Percentiles rank a stretch among this genome's conserved stretches.
phyloP scores from a whole-genome alignment of 192 early-diverging fungal genomes.

The Lobosporangium transversale region DNA sequence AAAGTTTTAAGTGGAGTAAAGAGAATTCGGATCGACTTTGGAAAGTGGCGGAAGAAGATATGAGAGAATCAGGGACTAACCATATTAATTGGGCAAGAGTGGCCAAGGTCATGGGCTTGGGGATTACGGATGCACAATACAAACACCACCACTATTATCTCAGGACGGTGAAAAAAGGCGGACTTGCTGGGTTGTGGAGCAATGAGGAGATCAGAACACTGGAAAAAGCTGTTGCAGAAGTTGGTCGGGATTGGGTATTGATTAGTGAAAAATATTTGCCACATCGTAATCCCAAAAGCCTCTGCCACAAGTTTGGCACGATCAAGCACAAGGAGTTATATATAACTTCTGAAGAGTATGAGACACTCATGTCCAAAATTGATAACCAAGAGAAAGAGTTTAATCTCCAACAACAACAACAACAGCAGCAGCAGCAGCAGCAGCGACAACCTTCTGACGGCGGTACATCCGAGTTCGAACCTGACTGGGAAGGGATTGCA shows the following conservation, averaged over 20 bases:
- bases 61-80: too few species aligned
- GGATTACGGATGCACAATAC: conserved; percentile 9
- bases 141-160: conserved; percentile 49
- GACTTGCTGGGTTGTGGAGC: conserved; percentile 11
- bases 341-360: conserved; percentile 31
- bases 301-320: conserved; percentile 41
- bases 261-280: conserved; percentile 17
- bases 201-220: conserved; percentile 19
- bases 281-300: conserved; percentile 32
- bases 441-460: neutral
- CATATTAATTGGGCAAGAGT: conserved; percentile 21
- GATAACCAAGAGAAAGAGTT: conserved; percentile 26
- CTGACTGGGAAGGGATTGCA: conserved; percentile 31
- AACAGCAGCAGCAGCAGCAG: neutral
- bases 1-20: conserved; percentile 12
- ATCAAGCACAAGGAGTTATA: conserved; percentile 13
- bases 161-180: neutral
- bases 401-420: neutral
- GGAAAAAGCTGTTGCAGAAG: conserved; percentile 28
- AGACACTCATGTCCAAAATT: conserved; percentile 21
- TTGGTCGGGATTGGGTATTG: conserved; percentile 25
- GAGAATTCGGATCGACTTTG: conserved; percentile 39
- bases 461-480: neutral
- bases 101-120: conserved; percentile 8
- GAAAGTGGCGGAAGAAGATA: conserved; percentile 19